phyloP scores from a whole-genome alignment of 106 monocot genomes.

The Dioscorea dumetorum region DNA sequence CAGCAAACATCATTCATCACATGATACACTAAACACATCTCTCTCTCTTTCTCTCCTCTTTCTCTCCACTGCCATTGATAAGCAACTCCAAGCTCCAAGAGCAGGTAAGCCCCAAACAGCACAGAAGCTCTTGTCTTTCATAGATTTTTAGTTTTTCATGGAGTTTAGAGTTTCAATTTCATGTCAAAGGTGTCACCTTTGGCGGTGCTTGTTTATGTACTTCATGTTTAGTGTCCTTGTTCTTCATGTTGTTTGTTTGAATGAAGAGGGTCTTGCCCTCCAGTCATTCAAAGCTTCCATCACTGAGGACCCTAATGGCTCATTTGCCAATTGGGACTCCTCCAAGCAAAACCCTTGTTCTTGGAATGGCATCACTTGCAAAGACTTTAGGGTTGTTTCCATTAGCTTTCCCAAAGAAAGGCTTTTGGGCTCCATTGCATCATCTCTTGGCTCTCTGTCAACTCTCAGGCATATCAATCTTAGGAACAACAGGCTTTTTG shows the following conservation, averaged over 20 bases:
- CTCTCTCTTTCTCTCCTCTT: no score
- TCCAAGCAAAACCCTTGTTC: conserved; percentile 55
- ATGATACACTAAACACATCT: no score
- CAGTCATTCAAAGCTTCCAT: conserved; percentile 54
- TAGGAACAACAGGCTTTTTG: conserved; percentile 46
- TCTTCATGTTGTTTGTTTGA: conserved; percentile 1
- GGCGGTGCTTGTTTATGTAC: no score
- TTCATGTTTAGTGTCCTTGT: background rate
- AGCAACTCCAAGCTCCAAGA: no score
- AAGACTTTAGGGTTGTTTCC: conserved; percentile 31
- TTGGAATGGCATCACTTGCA: conserved; percentile 72
- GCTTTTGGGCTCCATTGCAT: conserved; percentile 30
- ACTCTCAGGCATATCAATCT: conserved; percentile 68
- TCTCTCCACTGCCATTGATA: no score
- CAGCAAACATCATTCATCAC: no score
- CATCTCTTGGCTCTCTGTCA: conserved; percentile 26
- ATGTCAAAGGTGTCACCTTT: no score
- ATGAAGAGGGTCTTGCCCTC: conserved; percentile 47
- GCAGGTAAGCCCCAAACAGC: no score
- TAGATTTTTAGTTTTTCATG: no score
- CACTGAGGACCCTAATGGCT: conserved; percentile 26
- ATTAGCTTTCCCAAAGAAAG: conserved; percentile 40
- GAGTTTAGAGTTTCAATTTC: no score
- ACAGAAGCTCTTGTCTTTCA: no score
- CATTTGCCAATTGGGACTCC: conserved; percentile 65